Base-by-base conservation (phyloP, 2,329 filamentous ascomycete species). In the Teratosphaeriaceae sp. region DNA sequence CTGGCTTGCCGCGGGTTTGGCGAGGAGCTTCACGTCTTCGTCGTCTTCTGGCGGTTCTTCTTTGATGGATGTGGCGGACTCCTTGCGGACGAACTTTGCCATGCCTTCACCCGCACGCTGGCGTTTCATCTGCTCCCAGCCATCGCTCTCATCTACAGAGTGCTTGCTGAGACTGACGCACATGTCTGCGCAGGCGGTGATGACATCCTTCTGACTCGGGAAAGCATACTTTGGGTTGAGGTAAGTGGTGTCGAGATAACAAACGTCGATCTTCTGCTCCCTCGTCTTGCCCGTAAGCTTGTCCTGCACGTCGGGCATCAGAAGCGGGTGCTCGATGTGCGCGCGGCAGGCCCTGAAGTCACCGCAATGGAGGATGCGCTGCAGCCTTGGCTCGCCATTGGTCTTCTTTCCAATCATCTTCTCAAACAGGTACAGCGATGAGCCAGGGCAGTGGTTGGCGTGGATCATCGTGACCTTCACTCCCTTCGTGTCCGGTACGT, bases 181-280 rank as follows among this genome's bases (percentile, higher is more conserved):
- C 63, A 97, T 80, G 26, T 94, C 84, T 3, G 88, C 86, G 58
- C 88, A 96, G 7, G 90, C 85, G 49, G 78, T 73, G 48, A 97
- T 88, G 42, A 98, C 92, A 52, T 92, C 82, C 44, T 84, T 75
- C 61, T 98, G 92, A 3, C 79, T 82, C 0, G 92, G 92, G 55
- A 98, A 98, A 0, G 90, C 84, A 64, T 97, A 98, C 50, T 89
- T 88, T 0, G 92, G 92, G 50, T 92, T 95, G 9, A 98, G 75
- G 61, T 98, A 98, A 0, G 92, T 98, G 0, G 92, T 98, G 61
- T 98, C 92, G 7, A 98, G 79, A 61, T 98, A 98, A 68, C 92
- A 97, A 21, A 90, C 80, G 58, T 98, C 90, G 42, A 98, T 88
- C 56, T 83, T 87, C 60, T 97, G 92, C 57, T 92, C 84, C 45